Evolutionary conservation across 371 early-diverging fungal species (phyloP), one percentile per base, ranked within the genome.

Genomic region (Mucor saturninus): DNA sequence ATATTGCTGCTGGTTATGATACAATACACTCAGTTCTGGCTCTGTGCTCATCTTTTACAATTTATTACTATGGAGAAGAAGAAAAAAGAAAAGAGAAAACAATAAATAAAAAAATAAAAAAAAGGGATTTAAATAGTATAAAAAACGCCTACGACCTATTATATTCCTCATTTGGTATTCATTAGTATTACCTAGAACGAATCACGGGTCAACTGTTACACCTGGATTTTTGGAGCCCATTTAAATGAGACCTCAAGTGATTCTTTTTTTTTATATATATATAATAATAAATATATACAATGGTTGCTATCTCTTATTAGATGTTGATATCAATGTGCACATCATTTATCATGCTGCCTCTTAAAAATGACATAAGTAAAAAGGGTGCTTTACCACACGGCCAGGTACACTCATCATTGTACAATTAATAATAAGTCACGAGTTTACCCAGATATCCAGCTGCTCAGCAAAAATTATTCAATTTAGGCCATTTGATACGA

Each of bases 371-470:
- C 43, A 14, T 54, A 35, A 35, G 35, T 6, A 8, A 35, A 8
- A 35, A 35, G 8, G 8, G 35, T 35, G 35, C 6, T 35, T 35
- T 35, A 35, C 35, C 35, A 46, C 48, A 42, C 57, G 57, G 46
- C 35, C 32, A 57, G 48, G 57, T 57, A 57, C 57, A 57, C 57
- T 57, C 57, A 57, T 57, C 48, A 57, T 57, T 46, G 57, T 48
- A 46, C 57, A 57, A 57, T 57, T 56, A 31, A 45, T n/a, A 46
- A 45, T n/a, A n/a, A 38, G 57, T 57, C 57, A 57, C 37, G 57
- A 57, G 57, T n/a, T 35, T 30, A 30, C 21, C 21, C 21, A 21
- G 21, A 21, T 21, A 21, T 21, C 21, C 35, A 35, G 35, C 35
- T 35, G 35, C 35, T 4, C 35, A 35, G 35, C 35, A 35, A 35